Percentiles rank a stretch among this genome's conserved stretches.
Conservation (phyloP, 75 land plant genomes). For the Ceratopteris richardii region DNA sequence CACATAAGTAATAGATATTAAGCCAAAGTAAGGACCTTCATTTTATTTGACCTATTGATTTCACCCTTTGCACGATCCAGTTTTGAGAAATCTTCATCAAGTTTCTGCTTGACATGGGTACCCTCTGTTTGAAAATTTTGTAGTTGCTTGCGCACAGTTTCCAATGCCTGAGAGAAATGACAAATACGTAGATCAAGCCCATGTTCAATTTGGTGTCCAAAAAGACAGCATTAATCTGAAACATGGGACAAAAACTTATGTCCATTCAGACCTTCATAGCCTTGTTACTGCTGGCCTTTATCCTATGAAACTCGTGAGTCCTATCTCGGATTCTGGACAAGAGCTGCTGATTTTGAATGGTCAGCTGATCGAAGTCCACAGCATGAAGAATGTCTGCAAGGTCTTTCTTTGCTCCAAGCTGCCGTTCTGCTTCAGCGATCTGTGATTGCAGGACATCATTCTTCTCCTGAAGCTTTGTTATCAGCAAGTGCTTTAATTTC, state of each 20-base stretch:
- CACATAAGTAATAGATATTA: too few species aligned
- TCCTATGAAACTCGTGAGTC: conserved; percentile 14
- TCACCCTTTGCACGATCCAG: conserved; percentile 6
- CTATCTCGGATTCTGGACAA: conserved; percentile 10
- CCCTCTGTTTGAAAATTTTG: conserved; percentile 2
- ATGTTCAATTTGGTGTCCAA: too few species aligned
- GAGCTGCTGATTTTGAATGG: conserved; percentile 24
- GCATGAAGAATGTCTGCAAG: conserved; percentile 29
- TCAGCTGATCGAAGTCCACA: conserved; percentile 33
- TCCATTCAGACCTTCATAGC: too few species aligned
- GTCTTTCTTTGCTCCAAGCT: conserved; percentile 21
- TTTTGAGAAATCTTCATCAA: background rate
- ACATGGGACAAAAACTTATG: too few species aligned
- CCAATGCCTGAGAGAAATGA: conserved; percentile 9
- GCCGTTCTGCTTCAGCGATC: conserved; percentile 19
- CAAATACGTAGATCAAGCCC: too few species aligned
- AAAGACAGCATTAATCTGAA: background rate
- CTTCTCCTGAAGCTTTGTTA: conserved; percentile 20
- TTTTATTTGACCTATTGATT: background rate
- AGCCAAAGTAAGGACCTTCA: too few species aligned
- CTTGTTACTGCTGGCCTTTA: conserved; percentile 18
- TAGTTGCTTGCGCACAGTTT: background rate
- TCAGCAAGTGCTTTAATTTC: conserved; percentile 10
- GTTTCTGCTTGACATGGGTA: conserved; percentile 1
- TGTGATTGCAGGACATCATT: conserved; percentile 16